Base-by-base conservation (phyloP, 805 yeast species). In the Candida pseudofarinosa region DNA sequence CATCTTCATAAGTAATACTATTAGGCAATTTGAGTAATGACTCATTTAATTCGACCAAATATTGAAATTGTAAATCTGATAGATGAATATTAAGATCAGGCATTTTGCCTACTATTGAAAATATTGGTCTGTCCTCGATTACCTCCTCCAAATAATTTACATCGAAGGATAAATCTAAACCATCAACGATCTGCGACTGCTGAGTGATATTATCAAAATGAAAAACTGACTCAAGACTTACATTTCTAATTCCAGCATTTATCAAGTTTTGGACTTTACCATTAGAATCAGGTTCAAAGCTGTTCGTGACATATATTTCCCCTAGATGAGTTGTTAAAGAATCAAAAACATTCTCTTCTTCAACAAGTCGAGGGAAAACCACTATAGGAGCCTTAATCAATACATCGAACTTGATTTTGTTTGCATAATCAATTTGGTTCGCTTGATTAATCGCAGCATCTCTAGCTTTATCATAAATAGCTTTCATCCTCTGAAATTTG, bases 401-500 rank as follows among this genome's bases (percentile, higher is more conserved):
- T 28, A 95, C 63, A 52, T 90, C 85, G 56, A 90, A 76, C 49
- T 81, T 80, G 63, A 89, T 80, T 49, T 73, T 76, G 37, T 68
- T 74, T 0, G 86, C 79, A 43, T 66, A 71, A 40, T 79, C 78
- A 35, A 82, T 71, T 48, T 80, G 81, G 35, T 70, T 79, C 0
- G 93, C 93, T 59, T 87, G 95, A 51, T 84, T 79, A 51, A 88
- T 77, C 0, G 98, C 96, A 8, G 89, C 87, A 54, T 84, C 88
- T 44, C 98, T 76, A 0, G 98, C 95, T 16, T 77, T 69, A 55
- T 93, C 99, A 60, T 86, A 95, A n/a, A 90, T 72, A 3, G 77
- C 79, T 61, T 93, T 93, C 96, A 91, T 88, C 51, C 77, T 77
- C 45, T 80, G 83, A 55, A 95, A 86, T 51, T 84, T 85, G 49